These are phyloP conservation scores for Ganoderma boninense DNA, from an alignment of 1,284 basidiomycete genomes.

Conservation along the genomic window DNA sequence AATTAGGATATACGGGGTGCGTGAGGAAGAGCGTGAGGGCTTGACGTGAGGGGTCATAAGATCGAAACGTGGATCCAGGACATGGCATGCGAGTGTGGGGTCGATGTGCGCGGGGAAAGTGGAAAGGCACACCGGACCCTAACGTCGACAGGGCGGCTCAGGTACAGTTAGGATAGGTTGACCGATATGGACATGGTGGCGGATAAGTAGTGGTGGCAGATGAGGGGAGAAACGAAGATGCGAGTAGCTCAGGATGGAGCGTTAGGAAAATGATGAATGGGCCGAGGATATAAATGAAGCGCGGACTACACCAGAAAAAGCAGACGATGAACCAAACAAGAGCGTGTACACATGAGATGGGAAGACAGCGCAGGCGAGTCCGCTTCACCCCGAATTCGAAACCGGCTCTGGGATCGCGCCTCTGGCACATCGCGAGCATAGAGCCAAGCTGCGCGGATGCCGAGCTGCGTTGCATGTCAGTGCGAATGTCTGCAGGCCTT, in stretches of 20 bases:
- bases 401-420: slow-evolving; percentile 5
- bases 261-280: slow-evolving; percentile 10
- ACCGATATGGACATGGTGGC: slow-evolving; percentile 14
- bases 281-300: slow-evolving; percentile 33
- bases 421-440: not conserved
- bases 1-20: slow-evolving; percentile 14
- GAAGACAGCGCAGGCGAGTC: slow-evolving; percentile 15
- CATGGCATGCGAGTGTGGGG: slow-evolving; percentile 25
- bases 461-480: not conserved
- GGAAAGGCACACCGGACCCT: slow-evolving; percentile 1
- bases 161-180: slow-evolving; percentile 20
- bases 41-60: slow-evolving; percentile 28
- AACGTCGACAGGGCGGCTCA: slow-evolving; percentile 11
- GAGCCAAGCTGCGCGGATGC: not conserved
- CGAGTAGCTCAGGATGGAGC: slow-evolving; percentile 8
- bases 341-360: slow-evolving; percentile 28
- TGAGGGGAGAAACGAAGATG: slow-evolving; percentile 4
- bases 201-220: slow-evolving; percentile 1
- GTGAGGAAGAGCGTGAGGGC: slow-evolving; percentile 30
- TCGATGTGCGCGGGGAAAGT: slow-evolving; percentile 11
- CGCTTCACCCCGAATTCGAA: slow-evolving; percentile 7
- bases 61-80: slow-evolving; percentile 23
- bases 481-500: slow-evolving; percentile 24
- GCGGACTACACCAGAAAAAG: slow-evolving; percentile 27
- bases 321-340: slow-evolving; percentile 27